phyloP scores from a whole-genome alignment of 2,329 filamentous ascomycete species.

The Dactylellina haptotyla region DNA sequence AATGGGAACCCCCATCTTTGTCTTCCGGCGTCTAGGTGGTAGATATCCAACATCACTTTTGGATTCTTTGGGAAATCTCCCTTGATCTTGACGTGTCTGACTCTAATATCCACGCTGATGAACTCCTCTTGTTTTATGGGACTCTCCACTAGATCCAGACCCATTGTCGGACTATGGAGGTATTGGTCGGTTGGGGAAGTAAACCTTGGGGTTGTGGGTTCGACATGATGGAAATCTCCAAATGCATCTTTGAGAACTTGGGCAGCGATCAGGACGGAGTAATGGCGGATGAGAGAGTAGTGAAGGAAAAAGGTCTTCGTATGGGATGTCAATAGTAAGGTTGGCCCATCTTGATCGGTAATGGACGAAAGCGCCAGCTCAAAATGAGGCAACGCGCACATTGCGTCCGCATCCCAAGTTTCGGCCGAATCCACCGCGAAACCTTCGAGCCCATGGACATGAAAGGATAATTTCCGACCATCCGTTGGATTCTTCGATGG shows the following conservation, averaged over 20 bases:
- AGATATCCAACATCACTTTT: slow-evolving; percentile 88
- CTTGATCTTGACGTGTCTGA: slow-evolving; percentile 85
- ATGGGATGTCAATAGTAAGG: slow-evolving; percentile 86
- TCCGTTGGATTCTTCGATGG: slow-evolving; percentile 68
- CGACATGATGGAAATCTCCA: slow-evolving; percentile 51
- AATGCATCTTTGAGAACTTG: slow-evolving; percentile 79
- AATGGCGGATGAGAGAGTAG: slow-evolving; percentile 94
- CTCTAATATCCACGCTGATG: slow-evolving; percentile 82
- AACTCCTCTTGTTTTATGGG: slow-evolving; percentile 68
- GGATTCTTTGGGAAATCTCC: slow-evolving; percentile 88
- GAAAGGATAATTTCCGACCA: slow-evolving; percentile 81
- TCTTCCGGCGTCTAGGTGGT: slow-evolving; percentile 80
- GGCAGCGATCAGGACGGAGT: slow-evolving; percentile 82
- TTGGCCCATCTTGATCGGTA: slow-evolving; percentile 84
- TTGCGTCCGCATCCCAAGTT: slow-evolving; percentile 84
- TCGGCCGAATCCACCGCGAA: slow-evolving; percentile 90
- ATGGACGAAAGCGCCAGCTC: slow-evolving; percentile 86
- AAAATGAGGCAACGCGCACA: slow-evolving; percentile 84
- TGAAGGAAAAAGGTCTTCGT: slow-evolving; percentile 81
- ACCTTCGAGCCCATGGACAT: slow-evolving; percentile 84
- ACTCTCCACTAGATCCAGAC: slow-evolving; percentile 54
- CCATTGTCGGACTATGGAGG: slow-evolving; percentile 25
- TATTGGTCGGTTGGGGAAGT: slow-evolving; percentile 13
- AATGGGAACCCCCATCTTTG: slow-evolving; percentile 91
- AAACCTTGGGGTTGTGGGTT: background rate